Evolutionary conservation across 108 stramenopile species (phyloP).

Genomic region (Cyclotella baltica): DNA sequence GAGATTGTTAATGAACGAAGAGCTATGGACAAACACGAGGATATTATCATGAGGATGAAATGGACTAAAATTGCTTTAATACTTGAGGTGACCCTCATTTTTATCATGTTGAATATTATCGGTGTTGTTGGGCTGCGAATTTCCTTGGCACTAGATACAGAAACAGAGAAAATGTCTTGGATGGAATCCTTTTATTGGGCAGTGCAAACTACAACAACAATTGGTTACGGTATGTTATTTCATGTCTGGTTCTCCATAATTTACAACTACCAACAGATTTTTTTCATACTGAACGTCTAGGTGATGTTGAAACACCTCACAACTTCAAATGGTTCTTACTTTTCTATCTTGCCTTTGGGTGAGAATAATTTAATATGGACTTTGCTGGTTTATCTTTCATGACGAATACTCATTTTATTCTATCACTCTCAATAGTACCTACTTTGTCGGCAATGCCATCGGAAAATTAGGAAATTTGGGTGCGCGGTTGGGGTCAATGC

Average conservation of each 20-base stretch:
- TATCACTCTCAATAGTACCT: no score
- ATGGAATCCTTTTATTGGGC: conserved; percentile 71
- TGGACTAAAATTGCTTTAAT: conserved; percentile 22
- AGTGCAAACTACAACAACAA: conserved; percentile 48
- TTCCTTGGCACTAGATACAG: conserved; percentile 29
- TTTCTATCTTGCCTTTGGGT: conserved; percentile 50
- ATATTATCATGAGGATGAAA: conserved; percentile 45
- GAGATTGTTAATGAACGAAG: conserved; percentile 29
- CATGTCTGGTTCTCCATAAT: not conserved
- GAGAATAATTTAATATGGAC: not conserved
- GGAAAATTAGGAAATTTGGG: conserved; percentile 43
- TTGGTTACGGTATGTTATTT: conserved; percentile 16
- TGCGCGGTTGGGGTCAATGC: conserved; percentile 37
- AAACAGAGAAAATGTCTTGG: conserved; percentile 45
- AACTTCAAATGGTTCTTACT: conserved; percentile 57
- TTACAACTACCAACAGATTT: conserved; percentile 23
- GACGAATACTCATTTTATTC: no score
- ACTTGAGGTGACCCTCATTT: conserved; percentile 20
- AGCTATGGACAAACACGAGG: conserved; percentile 25
- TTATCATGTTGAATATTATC: conserved; percentile 50
- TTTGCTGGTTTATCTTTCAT: not conserved
- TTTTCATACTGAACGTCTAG: conserved; percentile 44
- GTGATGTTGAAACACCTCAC: conserved; percentile 60
- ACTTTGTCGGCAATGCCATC: conserved; percentile 52
- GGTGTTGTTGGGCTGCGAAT: conserved; percentile 46